Evolutionary conservation across 2,329 filamentous ascomycete species (phyloP).

Genomic region (Aspergillus neotritici): DNA sequence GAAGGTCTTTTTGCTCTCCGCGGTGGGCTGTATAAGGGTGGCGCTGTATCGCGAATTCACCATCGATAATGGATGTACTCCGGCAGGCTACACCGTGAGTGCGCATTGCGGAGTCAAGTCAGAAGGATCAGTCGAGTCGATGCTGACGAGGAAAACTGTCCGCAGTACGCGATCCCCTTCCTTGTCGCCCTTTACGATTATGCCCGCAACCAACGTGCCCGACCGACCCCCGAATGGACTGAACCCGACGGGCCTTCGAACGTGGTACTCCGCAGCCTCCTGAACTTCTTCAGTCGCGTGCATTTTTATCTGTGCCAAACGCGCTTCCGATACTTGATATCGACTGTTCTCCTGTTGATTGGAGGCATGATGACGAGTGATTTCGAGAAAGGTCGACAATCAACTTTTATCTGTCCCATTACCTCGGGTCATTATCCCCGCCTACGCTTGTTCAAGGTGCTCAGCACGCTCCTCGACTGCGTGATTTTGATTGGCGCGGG

Average conservation of each 20-base stretch:
- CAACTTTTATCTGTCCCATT: conserved; percentile 48
- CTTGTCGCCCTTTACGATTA: conserved; percentile 39
- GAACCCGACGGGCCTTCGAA: conserved; percentile 15
- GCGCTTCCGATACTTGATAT: conserved; percentile 34
- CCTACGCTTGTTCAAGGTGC: conserved; percentile 34
- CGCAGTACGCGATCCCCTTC: conserved; percentile 37
- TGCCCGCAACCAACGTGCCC: conserved; percentile 26
- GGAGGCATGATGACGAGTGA: conserved; percentile 35
- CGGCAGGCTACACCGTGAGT: conserved; percentile 31
- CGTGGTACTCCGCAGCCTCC: conserved; percentile 11
- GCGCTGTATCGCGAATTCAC: conserved; percentile 40
- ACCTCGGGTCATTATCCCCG: conserved; percentile 27
- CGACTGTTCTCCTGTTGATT: conserved; percentile 34
- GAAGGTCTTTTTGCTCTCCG: conserved; percentile 17
- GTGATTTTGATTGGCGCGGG: conserved; percentile 33
- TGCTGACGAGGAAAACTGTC: conserved; percentile 10
- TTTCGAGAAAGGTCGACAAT: conserved; percentile 33
- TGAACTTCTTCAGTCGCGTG: conserved; percentile 26
- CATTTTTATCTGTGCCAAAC: conserved; percentile 28
- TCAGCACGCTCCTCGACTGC: conserved; percentile 39
- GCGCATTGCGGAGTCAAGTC: background rate
- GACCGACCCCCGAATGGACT: conserved; percentile 16
- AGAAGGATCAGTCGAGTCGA: background rate
- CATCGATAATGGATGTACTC: conserved; percentile 41
- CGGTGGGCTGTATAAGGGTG: conserved; percentile 27